phyloP scores from a whole-genome alignment of 371 early-diverging fungal genomes.

The Blakeslea trispora region DNA sequence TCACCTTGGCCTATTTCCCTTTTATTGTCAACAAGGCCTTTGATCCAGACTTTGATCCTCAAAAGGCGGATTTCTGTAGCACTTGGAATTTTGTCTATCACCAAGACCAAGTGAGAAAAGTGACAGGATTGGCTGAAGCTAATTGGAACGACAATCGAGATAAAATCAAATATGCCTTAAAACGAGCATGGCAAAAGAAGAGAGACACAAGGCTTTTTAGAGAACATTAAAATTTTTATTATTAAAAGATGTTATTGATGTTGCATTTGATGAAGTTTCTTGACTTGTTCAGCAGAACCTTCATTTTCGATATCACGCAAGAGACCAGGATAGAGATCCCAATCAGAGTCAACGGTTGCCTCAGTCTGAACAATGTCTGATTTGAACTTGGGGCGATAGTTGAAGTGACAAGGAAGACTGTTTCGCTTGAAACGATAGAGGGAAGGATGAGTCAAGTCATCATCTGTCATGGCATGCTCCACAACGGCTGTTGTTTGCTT shows the following conservation, averaged over 20 bases:
- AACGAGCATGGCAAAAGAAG: conserved; percentile 51
- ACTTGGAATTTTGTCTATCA: conserved; percentile 69
- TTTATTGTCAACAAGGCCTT: conserved; percentile 54
- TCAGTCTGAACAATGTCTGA: not conserved
- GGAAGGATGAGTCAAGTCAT: conserved; percentile 30
- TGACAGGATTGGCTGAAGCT: conserved; percentile 51
- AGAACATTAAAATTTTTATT: not conserved
- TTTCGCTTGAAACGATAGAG: conserved; percentile 27
- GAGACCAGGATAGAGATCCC: conserved; percentile 51
- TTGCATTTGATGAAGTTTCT: conserved; percentile 42
- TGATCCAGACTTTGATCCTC: conserved; percentile 60
- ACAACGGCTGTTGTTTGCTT: conserved; percentile 20
- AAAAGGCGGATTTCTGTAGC: conserved; percentile 57
- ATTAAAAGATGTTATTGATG: conserved; percentile 4
- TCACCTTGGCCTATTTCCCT: conserved; percentile 63
- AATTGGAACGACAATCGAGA: conserved; percentile 51
- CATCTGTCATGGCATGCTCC: conserved; percentile 25
- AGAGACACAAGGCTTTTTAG: conserved; percentile 30
- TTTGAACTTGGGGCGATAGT: conserved; percentile 3
- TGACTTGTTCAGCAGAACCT: conserved; percentile 45
- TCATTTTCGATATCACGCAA: conserved; percentile 49
- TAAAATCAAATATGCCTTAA: conserved; percentile 36
- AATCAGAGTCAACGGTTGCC: conserved; percentile 2
- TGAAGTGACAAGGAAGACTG: conserved; percentile 11
- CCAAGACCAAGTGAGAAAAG: conserved; percentile 55